Conservation (phyloP, 768 basidiomycete genomes). For the Lenzites betulinus region DNA sequence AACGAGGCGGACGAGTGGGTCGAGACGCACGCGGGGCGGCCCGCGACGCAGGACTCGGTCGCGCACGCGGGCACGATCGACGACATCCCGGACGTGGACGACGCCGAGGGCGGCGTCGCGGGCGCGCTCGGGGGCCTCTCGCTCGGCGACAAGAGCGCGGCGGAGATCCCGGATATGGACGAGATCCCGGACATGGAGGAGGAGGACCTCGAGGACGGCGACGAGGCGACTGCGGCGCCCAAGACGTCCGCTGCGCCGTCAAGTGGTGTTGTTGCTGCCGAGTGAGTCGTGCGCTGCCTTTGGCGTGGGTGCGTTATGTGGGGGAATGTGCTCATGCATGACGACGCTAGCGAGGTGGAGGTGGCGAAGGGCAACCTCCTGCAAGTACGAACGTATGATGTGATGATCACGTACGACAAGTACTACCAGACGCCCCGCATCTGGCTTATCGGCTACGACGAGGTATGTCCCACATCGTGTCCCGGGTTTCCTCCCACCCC, state of each 20-base stretch:
- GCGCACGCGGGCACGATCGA: conserved; percentile 68
- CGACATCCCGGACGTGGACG: conserved; percentile 88
- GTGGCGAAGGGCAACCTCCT: conserved; percentile 80
- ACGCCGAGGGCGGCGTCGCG: conserved; percentile 37
- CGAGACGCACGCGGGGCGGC: conserved; percentile 90
- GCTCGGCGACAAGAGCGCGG: conserved; percentile 33
- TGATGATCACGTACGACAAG: conserved; percentile 99
- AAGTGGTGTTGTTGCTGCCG: conserved; percentile 45
- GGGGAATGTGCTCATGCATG: conserved; percentile 5
- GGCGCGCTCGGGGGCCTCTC: conserved; percentile 32
- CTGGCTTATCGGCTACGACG: conserved; percentile 97
- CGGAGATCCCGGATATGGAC: conserved; percentile 87
- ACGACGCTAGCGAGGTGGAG: conserved; percentile 52
- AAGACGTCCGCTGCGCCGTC: conserved; percentile 39
- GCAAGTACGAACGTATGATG: conserved; percentile 97
- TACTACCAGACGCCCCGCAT: conserved; percentile 98
- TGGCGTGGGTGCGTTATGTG: neutral
- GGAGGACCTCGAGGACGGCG: conserved; percentile 84
- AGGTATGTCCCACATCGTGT: conserved; percentile 50
- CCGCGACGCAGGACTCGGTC: conserved; percentile 50
- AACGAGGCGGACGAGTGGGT: conserved; percentile 91
- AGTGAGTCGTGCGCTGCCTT: conserved; percentile 39
- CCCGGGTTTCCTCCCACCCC: neutral
- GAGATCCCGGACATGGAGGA: conserved; percentile 99
- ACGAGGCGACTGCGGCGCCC: conserved; percentile 79